Percentiles rank a stretch among this genome's conserved stretches.
phyloP scores from a whole-genome alignment of 768 basidiomycete species.

The Lactarius hengduanensis region DNA sequence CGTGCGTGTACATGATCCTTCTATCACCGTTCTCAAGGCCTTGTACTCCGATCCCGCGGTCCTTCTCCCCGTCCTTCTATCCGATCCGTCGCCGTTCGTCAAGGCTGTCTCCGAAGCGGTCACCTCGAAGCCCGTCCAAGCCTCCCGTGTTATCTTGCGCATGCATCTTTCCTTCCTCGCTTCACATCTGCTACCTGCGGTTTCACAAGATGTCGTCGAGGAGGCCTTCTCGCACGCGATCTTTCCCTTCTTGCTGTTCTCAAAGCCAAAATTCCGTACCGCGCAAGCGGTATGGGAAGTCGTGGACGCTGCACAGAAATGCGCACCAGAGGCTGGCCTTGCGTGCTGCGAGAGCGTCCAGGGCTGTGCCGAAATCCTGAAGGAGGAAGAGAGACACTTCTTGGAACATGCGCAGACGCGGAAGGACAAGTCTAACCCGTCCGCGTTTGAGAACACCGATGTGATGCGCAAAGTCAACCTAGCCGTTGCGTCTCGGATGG shows the following conservation, averaged over 20 bases:
- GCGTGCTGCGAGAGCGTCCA: conserved; percentile 47
- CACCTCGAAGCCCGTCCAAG: conserved; percentile 27
- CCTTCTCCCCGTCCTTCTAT: conserved; percentile 47
- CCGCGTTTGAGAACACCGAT: conserved; percentile 36
- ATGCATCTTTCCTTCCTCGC: conserved; percentile 59
- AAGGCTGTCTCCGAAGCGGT: conserved; percentile 42
- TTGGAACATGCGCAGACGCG: conserved; percentile 35
- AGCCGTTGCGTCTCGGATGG: conserved; percentile 57
- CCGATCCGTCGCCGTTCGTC: conserved; percentile 47
- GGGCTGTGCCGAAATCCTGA: conserved; percentile 52
- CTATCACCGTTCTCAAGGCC: conserved; percentile 57
- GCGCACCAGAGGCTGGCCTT: conserved; percentile 23
- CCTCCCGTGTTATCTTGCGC: conserved; percentile 54
- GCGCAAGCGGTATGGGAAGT: conserved; percentile 69
- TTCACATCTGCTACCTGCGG: conserved; percentile 40
- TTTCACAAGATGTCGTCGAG: conserved; percentile 30
- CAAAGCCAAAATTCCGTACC: conserved; percentile 67
- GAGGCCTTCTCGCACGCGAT: conserved; percentile 51
- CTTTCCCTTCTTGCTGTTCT: conserved; percentile 73
- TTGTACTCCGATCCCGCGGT: conserved; percentile 57
- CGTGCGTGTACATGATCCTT: conserved; percentile 66
- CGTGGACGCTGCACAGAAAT: conserved; percentile 43
- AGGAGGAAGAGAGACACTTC: conserved; percentile 36
- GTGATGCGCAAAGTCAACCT: conserved; percentile 54
- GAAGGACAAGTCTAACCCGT: conserved; percentile 26